Evolutionary conservation across 768 basidiomycete species (phyloP), one percentile per base, ranked within the genome.

Genomic region (Boletellus ananiceps): DNA sequence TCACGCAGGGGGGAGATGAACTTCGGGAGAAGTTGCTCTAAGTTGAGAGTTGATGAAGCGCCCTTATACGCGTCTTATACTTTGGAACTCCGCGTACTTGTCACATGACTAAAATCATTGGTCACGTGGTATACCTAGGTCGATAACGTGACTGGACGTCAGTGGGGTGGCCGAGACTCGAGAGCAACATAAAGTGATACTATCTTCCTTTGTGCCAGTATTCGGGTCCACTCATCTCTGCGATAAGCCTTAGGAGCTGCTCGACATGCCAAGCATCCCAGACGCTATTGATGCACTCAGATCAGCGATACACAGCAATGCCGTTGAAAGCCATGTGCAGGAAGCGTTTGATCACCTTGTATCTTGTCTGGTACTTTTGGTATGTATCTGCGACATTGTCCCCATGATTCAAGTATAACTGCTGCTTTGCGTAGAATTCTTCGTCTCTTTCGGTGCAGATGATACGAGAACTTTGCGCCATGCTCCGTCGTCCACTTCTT

Each of bases 291-390:
- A 68, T 15, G 44, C 50, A 5, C 65, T 80, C 33, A 65, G 69
- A 40, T 51, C 46, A 14, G 57, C 65, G 11, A 56, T 70, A 1
- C 50, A 48, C 36, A 66, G 69, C 49, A 54, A 58, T 15, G 64
- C 63, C 14, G 57, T 61, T 29, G 65, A 64, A 38, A 56, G 56
- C 21, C 63, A 62, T 32, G 49, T 71, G 5, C 55, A 66, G 29
- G 69, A 73, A 36, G 64, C 67, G 8, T 62, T 76, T 29, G 59
- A 64, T 42, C 71, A 74, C 25, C 54, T 80, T 34, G 62, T 72
- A 44, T 75, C 77, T 6, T 71, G 66, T 49, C 52, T 74, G 18
- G 63, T 68, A 8, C 65, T 79, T 36, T 67, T 80, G 47, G 79
- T 77, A 61, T 56, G 74, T 40, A 14, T 53, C 67, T 51, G 1